Conservation (phyloP, 1,139 yeast species). For the Magnusiomyces ingens region DNA sequence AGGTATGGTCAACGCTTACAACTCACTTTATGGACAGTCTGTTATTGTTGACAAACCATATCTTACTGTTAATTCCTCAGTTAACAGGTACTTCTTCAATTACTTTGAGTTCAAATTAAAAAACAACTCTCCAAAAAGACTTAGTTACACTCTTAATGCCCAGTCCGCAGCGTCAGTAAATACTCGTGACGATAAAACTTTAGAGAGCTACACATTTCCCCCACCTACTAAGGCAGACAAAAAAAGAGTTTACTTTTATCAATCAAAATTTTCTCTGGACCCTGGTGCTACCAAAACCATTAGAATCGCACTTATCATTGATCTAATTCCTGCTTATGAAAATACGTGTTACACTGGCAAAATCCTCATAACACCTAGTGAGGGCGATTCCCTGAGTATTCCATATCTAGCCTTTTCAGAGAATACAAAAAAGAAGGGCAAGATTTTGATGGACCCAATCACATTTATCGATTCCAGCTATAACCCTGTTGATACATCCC, state of each 20-base stretch:
- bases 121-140: conserved; percentile 14
- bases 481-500: background rate
- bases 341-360: conserved; percentile 10
- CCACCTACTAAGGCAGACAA: conserved; percentile 3
- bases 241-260: conserved; percentile 1
- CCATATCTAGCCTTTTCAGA: conserved; percentile 12
- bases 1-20: conserved; percentile 33
- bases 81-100: conserved; percentile 15
- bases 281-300: conserved; percentile 7
- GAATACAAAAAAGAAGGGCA: conserved; percentile 1
- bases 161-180: conserved; percentile 8
- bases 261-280: background rate
- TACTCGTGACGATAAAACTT: conserved; percentile 1
- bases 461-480: background rate
- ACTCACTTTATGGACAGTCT: conserved; percentile 34
- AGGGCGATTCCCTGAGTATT: conserved; percentile 9
- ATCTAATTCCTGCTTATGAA: background rate
- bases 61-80: conserved; percentile 21
- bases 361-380: conserved; percentile 4
- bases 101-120: conserved; percentile 19
- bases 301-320: background rate
- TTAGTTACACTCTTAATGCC: conserved; percentile 16
- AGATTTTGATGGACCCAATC: background rate
- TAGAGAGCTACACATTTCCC: conserved; percentile 1
- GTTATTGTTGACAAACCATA: conserved; percentile 15